Base-by-base conservation (phyloP, 129 eudicot genomes). In the Tanacetum coccineum region DNA sequence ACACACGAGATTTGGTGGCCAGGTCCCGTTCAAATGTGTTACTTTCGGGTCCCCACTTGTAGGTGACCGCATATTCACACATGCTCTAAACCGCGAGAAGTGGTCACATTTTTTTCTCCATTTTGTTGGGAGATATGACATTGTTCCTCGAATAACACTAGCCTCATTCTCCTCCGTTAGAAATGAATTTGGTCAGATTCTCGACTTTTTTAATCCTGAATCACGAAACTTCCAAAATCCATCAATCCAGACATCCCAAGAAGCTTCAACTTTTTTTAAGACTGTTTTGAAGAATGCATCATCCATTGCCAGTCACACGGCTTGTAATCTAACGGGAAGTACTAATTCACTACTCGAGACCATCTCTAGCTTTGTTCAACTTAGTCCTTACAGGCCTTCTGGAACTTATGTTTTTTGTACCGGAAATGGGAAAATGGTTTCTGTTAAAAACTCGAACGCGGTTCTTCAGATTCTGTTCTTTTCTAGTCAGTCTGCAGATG, bases 341-440 rank as follows among this genome's bases (percentile, higher is more conserved):
- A 84, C 96, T n/a, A 88, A 81, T 52, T 70, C 78, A 10, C 36
- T 92, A 53, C 75, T 92, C 9, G 96, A 84, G 40, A 80, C 81
- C 6, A 62, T 88, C n/a, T 66, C 91, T 3, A 82, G 76, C 42
- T 83, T 88, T 13, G 71, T 92, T 49, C 76, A 84, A 58, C 95
- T 88, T 32, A 92, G 98, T 68, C 96, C 98, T 15, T 88, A 92
- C 67, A 84, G 95, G 74, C 96, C 98, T 71, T 88, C 81, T 28
- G 98, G 98, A 12, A 80, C 67, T 0, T 92, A 70, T 26, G 67
- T 92, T 9, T 88, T 92, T 81, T 83, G 89, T 62, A 79, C 84
- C 12, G 84, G 93, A 1, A 82, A 74, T 44, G 90, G 88, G 63
- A 86, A 74, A 57, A 39, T 84, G 20, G 75, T 86, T 45, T 79